phyloP scores from a whole-genome alignment of 2,329 filamentous ascomycete genomes.

The Coniochaeta sp. region DNA sequence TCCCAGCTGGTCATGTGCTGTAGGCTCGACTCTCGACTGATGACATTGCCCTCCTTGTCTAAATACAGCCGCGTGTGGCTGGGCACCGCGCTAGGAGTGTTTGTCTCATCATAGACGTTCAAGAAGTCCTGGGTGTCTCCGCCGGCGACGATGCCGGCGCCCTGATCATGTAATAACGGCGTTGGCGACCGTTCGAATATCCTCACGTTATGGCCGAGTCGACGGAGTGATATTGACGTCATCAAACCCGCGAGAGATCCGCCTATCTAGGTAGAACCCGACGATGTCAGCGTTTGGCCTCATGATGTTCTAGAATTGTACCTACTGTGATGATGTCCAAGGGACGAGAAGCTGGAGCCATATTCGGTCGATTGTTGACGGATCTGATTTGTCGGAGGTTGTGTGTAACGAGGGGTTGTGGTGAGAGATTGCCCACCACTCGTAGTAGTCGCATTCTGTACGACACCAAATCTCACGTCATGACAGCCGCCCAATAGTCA shows the following conservation, averaged over 20 bases:
- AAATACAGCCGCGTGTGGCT: constrained; percentile 25
- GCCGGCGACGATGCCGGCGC: constrained; percentile 38
- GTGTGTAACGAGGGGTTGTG: background rate
- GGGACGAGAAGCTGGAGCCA: background rate
- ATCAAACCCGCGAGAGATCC: constrained; percentile 4
- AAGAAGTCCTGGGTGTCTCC: constrained; percentile 33
- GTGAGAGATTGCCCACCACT: background rate
- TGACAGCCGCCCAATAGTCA: too few relatives aligned
- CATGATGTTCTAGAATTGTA: background rate
- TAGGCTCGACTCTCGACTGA: background rate
- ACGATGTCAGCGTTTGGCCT: background rate
- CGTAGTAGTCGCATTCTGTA: background rate
- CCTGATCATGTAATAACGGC: constrained; percentile 30
- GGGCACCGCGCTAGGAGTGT: constrained; percentile 21
- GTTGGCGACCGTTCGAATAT: constrained; percentile 2
- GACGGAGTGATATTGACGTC: constrained; percentile 1
- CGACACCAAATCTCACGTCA: background rate
- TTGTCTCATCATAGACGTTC: constrained; percentile 28
- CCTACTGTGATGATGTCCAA: background rate
- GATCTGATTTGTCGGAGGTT: background rate
- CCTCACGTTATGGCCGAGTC: constrained; percentile 2
- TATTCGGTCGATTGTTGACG: background rate
- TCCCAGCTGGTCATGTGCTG: constrained; percentile 5
- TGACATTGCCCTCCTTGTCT: constrained; percentile 10
- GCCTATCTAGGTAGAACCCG: background rate